These are phyloP conservation scores for Auxenochlorella protothecoides DNA, from an alignment of 139 green algal species.

Conservation along the genomic window DNA sequence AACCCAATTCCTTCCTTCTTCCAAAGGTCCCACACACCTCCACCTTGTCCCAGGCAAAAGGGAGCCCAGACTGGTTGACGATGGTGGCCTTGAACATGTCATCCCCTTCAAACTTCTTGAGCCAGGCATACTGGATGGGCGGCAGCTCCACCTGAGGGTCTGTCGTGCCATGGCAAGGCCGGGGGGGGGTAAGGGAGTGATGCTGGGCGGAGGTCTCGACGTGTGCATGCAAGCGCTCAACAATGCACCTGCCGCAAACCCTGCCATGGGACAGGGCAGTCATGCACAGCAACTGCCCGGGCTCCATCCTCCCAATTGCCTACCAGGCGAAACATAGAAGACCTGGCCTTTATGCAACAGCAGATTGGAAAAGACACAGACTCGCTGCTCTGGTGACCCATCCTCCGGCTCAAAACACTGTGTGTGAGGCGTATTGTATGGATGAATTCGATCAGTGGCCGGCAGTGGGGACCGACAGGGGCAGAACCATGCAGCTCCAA, in stretches of 20 bases:
- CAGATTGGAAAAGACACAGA: conserved; percentile 2
- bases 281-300: not conserved
- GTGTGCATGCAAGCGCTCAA: too few relatives aligned
- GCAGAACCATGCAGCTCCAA: too few relatives aligned
- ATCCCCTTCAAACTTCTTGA: conserved; percentile 6
- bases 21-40: not conserved
- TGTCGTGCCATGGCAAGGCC: too few relatives aligned
- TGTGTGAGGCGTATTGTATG: too few relatives aligned
- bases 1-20: too few relatives aligned
- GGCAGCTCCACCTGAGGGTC: not conserved
- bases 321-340: not conserved
- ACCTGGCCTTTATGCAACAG: not conserved
- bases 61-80: not conserved
- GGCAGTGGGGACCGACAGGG: too few relatives aligned
- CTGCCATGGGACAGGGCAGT: too few relatives aligned
- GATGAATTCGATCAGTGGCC: too few relatives aligned
- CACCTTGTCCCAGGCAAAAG: not conserved
- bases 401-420: not conserved
- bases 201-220: too few relatives aligned
- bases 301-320: not conserved
- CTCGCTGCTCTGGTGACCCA: not conserved
- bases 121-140: conserved; percentile 2
- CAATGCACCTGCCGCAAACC: too few relatives aligned
- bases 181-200: too few relatives aligned
- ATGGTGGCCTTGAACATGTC: not conserved